A percentile compares a stretch with the other conserved stretches of the same genome.
phyloP scores from a whole-genome alignment of 2,329 filamentous ascomycete species.

The Aspergillus flavus region DNA sequence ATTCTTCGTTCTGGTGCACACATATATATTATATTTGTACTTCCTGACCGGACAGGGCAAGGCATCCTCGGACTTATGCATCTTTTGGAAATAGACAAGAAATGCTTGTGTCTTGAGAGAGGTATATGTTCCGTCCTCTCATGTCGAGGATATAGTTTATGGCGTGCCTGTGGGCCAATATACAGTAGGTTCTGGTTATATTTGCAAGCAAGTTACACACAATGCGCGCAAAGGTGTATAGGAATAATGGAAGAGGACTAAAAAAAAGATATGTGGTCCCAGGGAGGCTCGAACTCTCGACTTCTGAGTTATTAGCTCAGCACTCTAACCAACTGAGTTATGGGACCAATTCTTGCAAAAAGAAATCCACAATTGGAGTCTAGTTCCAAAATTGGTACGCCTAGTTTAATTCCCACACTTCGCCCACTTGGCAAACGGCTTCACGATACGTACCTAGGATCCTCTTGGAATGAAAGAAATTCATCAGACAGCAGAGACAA shows the following conservation, averaged over 20 bases:
- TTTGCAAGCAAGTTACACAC: background rate
- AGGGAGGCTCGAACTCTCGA: constrained; percentile 6
- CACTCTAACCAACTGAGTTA: constrained; percentile 6
- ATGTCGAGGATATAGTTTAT: background rate
- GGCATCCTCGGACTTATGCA: background rate
- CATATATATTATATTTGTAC: background rate
- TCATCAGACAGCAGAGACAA: too few relatives aligned
- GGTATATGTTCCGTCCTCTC: background rate
- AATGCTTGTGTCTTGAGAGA: background rate
- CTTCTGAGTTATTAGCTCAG: constrained; percentile 7
- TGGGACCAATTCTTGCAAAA: background rate
- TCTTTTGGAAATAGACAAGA: background rate
- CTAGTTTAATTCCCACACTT: too few relatives aligned
- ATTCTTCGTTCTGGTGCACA: background rate
- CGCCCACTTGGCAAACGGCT: too few relatives aligned
- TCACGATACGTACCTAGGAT: too few relatives aligned
- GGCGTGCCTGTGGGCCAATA: background rate
- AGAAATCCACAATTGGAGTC: rapidly evolving
- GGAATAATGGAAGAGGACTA: background rate
- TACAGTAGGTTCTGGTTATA: background rate
- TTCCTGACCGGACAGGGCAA: background rate
- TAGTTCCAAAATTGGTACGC: background rate
- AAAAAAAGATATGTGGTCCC: constrained; percentile 6
- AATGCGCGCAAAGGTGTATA: background rate
- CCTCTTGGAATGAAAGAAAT: too few relatives aligned